Percentiles rank a stretch among this genome's conserved stretches.
Evolutionary conservation across 2,329 filamentous ascomycete species (phyloP).

Genomic region (Phialemoniopsis sp.): DNA sequence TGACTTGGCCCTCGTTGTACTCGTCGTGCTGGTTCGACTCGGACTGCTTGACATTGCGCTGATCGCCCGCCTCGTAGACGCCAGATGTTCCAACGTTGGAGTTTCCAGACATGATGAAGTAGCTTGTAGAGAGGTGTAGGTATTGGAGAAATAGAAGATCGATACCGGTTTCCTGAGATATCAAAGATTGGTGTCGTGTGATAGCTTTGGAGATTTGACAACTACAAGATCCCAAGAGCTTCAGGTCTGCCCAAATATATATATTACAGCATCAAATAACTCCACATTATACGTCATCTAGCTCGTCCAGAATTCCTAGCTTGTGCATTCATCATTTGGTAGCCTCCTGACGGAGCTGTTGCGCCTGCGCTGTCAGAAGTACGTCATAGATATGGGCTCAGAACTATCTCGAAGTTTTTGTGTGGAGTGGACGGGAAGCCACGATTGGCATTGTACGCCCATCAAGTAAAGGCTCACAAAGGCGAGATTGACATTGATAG

Average conservation of each 20-base stretch:
- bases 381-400: not conserved
- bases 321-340: no score
- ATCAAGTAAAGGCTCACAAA: no score
- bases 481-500: no score
- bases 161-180: no score
- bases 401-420: no score
- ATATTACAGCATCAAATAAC: not conserved
- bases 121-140: not conserved
- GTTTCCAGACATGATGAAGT: constrained; percentile 24
- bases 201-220: no score
- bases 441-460: no score
- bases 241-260: not conserved
- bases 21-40: constrained; percentile 47
- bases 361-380: not conserved
- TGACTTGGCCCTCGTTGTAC: constrained; percentile 68
- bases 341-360: no score
- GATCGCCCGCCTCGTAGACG: constrained; percentile 75
- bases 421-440: no score
- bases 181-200: not conserved
- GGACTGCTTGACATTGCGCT: constrained; percentile 58
- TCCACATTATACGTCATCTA: not conserved
- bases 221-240: no score
- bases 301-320: not conserved
- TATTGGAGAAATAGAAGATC: not conserved
- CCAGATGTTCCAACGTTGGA: constrained; percentile 63